A percentile compares a stretch with the other conserved stretches of the same genome.
Conservation (phyloP, 768 basidiomycete species). For the Kwoniella mangroviensis region DNA sequence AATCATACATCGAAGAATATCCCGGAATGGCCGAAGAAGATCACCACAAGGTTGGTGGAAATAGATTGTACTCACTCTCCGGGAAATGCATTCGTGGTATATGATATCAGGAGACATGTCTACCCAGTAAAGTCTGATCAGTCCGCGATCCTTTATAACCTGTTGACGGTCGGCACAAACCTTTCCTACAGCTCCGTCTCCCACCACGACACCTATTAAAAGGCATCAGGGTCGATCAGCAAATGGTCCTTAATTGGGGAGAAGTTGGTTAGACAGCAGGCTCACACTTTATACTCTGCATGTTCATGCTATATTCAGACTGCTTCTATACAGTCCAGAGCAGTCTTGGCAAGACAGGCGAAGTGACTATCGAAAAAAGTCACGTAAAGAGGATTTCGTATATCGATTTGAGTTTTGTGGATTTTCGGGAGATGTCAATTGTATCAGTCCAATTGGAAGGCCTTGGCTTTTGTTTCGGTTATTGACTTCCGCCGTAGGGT, state of each 20-base stretch:
- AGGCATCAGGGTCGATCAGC: not conserved
- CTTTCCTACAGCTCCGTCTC: conserved; percentile 58
- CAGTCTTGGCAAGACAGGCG: not conserved
- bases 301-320: conserved; percentile 12
- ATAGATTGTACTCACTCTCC: conserved; percentile 61
- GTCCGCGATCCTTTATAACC: not conserved
- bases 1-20: too few relatives aligned
- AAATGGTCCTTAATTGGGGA: too few relatives aligned
- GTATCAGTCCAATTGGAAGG: too few relatives aligned
- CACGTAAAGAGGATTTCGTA: conserved; percentile 7
- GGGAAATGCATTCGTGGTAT: conserved; percentile 93
- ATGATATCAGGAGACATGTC: conserved; percentile 94
- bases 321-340: not conserved
- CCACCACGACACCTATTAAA: conserved; percentile 52
- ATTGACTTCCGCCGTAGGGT: not conserved
- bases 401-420: not conserved
- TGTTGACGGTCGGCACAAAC: conserved; percentile 18
- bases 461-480: not conserved
- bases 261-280: too few relatives aligned
- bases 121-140: conserved; percentile 49
- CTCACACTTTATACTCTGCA: conserved; percentile 41
- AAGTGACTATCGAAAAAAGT: not conserved
- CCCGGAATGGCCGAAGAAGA: too few relatives aligned
- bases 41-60: too few relatives aligned
- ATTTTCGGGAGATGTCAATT: too few relatives aligned